Evolutionary conservation across 2,329 filamentous ascomycete species (phyloP).

Genomic region (Chaetomiaceae sp.): DNA sequence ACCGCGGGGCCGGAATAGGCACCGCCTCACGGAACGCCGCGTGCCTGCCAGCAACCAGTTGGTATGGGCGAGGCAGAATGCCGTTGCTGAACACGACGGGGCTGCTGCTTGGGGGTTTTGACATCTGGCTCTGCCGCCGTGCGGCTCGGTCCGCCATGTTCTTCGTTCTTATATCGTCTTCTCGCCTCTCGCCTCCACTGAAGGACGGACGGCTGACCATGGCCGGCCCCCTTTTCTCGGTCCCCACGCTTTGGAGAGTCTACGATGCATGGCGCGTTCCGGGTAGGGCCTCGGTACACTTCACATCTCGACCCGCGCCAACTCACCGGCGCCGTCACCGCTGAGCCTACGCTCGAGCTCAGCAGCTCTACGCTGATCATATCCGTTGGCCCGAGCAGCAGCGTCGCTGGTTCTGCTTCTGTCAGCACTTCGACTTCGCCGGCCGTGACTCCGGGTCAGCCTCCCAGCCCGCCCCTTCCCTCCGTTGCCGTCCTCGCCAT

Average conservation of each 20-base stretch:
- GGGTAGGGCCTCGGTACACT: constrained; percentile 4
- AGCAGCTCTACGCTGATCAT: constrained; percentile 7
- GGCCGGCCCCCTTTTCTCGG: background rate
- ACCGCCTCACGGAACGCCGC: constrained; percentile 12
- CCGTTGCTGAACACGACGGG: background rate
- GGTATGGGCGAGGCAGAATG: constrained; percentile 9
- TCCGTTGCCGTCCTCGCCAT: constrained; percentile 1
- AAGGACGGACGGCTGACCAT: background rate
- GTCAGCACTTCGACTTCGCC: background rate
- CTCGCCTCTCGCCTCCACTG: constrained; percentile 2
- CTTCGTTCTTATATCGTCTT: constrained; percentile 1
- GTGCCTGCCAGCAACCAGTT: constrained; percentile 3
- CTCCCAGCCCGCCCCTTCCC: background rate
- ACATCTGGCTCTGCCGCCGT: constrained; percentile 8
- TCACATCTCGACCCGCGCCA: constrained; percentile 2
- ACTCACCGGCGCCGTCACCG: background rate
- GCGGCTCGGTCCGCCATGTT: constrained; percentile 8
- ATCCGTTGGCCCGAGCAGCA: constrained; percentile 1
- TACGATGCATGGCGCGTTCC: constrained; percentile 12
- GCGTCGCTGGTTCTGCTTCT: background rate
- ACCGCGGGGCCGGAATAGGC: constrained; percentile 3
- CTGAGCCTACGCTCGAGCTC: constrained; percentile 3
- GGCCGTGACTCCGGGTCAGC: background rate
- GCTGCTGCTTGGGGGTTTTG: background rate
- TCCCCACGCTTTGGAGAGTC: constrained; percentile 1